These are phyloP conservation scores for Epichloe amarillans DNA, from an alignment of 2,329 filamentous ascomycete genomes.

Conservation along the genomic window DNA sequence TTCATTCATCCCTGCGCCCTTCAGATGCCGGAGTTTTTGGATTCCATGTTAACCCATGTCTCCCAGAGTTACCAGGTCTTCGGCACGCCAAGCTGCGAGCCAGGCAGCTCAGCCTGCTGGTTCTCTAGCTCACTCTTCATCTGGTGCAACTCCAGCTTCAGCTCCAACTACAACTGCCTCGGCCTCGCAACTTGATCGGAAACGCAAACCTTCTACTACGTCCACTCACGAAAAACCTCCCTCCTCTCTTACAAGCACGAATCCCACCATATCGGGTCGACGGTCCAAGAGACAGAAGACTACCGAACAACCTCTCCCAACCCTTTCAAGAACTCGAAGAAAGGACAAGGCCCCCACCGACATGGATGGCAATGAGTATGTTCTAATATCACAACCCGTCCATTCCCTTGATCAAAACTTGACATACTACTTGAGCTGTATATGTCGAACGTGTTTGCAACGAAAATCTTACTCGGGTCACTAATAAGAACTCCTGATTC, in stretches of 20 bases:
- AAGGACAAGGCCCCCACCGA: slow-evolving; percentile 47
- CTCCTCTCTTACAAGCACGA: slow-evolving; percentile 23
- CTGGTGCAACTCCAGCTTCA: slow-evolving; percentile 7
- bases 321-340: slow-evolving; percentile 34
- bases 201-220: slow-evolving; percentile 54
- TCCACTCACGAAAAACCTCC: slow-evolving; percentile 28
- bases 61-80: slow-evolving; percentile 90
- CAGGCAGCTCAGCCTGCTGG: slow-evolving; percentile 35
- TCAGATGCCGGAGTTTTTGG: slow-evolving; percentile 10
- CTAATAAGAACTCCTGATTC: slow-evolving; percentile 7
- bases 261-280: slow-evolving; percentile 31
- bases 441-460: not conserved
- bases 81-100: slow-evolving; percentile 75
- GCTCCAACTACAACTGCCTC: slow-evolving; percentile 14
- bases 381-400: not conserved
- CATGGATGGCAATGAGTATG: slow-evolving; percentile 65
- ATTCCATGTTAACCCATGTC: slow-evolving; percentile 59
- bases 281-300: slow-evolving; percentile 62
- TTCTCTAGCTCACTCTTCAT: slow-evolving; percentile 25
- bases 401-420: not conserved
- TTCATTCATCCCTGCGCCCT: slow-evolving; percentile 16
- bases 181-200: slow-evolving; percentile 42
- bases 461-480: not conserved
- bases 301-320: slow-evolving; percentile 30
- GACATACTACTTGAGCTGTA: not conserved